Evolutionary conservation across 805 yeast species (phyloP), one percentile per base, ranked within the genome.

Genomic region (Cyberlindnera veronae): DNA sequence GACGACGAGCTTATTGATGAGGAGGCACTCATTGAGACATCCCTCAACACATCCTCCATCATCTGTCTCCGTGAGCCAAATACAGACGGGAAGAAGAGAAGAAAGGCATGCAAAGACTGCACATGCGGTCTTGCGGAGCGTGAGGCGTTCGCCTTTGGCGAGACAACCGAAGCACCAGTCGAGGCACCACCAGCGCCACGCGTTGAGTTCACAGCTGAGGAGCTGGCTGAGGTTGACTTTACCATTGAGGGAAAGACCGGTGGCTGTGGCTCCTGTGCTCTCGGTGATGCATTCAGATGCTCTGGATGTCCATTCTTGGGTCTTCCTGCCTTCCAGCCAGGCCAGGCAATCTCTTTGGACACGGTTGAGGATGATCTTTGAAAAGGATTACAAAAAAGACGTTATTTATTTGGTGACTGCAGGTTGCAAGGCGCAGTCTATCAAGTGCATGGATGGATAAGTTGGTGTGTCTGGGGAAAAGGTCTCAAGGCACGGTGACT

Each of bases 261-360:
- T 24, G 96, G 97, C 3, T 93, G 99, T 68, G 96, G 96, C 19
- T 86, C 95, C 10, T 93, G 99, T 67, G 81, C 98, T 0, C 72
- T 93, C 36, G 99, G 99, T 32, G 99, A 93, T 63, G 99, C 99
- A 0, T 93, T 93, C 68, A 73, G 99, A 58, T 93, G 99, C 63
- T 95, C 90, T 52, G 97, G 98, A 3, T 93, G 99, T 66, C 99
- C 99, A 29, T 93, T 82, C 64, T 68, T 93, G 51, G 99, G 99
- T 0, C 70, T 93, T 33, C 99, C 99, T 13, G 97, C 99, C 4
- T 93, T 93, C 74, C 89, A 89, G 65, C 99, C 98, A 1, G 99
- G 99, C 38, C 95, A 93, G 66, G 81, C 81, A 10, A 79, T 93
- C 39, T 80, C 83, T 23, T 66, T 91, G 48, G 88, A 76, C 54